Evolutionary conservation across 805 yeast genomes (phyloP).

Genomic region (Tetrapisispora phaffii): DNA sequence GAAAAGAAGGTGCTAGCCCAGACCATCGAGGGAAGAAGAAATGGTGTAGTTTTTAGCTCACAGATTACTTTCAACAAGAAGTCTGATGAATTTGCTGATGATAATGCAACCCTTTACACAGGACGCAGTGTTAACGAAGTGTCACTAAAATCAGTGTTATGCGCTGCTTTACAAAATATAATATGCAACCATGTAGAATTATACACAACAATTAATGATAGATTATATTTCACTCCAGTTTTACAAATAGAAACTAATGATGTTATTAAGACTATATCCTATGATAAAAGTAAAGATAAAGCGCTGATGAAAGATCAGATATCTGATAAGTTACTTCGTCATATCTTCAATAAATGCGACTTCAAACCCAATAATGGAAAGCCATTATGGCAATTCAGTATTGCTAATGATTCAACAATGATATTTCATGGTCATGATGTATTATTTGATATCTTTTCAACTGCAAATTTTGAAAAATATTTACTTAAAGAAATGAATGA

Average conservation of each 20-base stretch:
- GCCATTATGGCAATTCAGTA: slow-evolving; percentile 23
- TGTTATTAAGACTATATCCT: slow-evolving; percentile 19
- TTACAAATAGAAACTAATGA: slow-evolving; percentile 13
- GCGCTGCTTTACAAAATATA: slow-evolving; percentile 15
- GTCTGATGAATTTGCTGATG: slow-evolving; percentile 9
- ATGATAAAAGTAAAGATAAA: slow-evolving; percentile 19
- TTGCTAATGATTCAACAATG: slow-evolving; percentile 20
- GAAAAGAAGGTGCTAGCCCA: slow-evolving; percentile 21
- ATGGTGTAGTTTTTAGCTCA: slow-evolving; percentile 23
- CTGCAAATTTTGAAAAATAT: slow-evolving; percentile 22
- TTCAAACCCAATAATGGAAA: slow-evolving; percentile 15
- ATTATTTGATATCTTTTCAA: slow-evolving; percentile 25
- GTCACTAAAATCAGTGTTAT: slow-evolving; percentile 11
- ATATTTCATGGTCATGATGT: slow-evolving; percentile 27
- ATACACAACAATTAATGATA: slow-evolving; percentile 17
- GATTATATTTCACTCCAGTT: slow-evolving; percentile 16
- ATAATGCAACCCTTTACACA: slow-evolving; percentile 16
- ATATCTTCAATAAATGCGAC: slow-evolving; percentile 18
- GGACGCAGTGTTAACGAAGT: slow-evolving; percentile 9
- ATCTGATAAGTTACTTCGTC: slow-evolving; percentile 23
- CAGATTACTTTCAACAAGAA: slow-evolving; percentile 9
- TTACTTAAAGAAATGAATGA: slow-evolving; percentile 14
- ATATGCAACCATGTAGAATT: slow-evolving; percentile 19
- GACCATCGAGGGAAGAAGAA: slow-evolving; percentile 16
- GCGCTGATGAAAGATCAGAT: slow-evolving; percentile 20